Evolutionary conservation across 495 filamentous ascomycete species (phyloP).

Genomic region (Penicillium pulvis): DNA sequence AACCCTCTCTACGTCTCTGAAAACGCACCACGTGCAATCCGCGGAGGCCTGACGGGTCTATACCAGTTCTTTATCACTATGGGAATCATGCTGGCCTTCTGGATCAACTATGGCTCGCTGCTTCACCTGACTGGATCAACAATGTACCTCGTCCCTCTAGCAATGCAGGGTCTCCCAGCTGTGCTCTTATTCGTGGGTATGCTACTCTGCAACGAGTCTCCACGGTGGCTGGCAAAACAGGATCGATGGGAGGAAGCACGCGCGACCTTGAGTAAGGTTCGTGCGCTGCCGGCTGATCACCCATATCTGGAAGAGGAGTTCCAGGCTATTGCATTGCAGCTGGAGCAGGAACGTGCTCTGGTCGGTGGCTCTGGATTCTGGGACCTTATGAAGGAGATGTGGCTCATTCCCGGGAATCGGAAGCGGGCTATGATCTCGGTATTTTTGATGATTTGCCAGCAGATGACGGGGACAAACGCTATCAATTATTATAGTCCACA

Average conservation of each 20-base stretch:
- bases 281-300: constrained; percentile 55
- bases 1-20: constrained; percentile 62
- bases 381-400: constrained; percentile 73
- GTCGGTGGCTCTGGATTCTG: constrained; percentile 61
- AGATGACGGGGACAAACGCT: constrained; percentile 67
- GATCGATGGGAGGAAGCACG: constrained; percentile 71
- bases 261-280: constrained; percentile 54
- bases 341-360: constrained; percentile 69
- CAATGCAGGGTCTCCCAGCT: constrained; percentile 67
- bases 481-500: constrained; percentile 74
- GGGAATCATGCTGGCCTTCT: constrained; percentile 69
- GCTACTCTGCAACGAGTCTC: constrained; percentile 66
- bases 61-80: constrained; percentile 68
- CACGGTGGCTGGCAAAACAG: constrained; percentile 68
- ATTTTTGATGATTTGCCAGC: constrained; percentile 70
- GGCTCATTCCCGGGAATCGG: constrained; percentile 64
- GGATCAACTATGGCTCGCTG: constrained; percentile 63
- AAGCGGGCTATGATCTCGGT: constrained; percentile 59
- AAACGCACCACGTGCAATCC: constrained; percentile 71
- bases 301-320: constrained; percentile 68
- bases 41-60: constrained; percentile 67
- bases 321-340: constrained; percentile 61
- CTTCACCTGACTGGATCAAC: constrained; percentile 52
- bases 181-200: constrained; percentile 60
- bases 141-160: constrained; percentile 68